Percentiles rank a stretch among this genome's conserved stretches.
Evolutionary conservation across 768 basidiomycete species (phyloP).

Genomic region (Hypholoma fasciculare): DNA sequence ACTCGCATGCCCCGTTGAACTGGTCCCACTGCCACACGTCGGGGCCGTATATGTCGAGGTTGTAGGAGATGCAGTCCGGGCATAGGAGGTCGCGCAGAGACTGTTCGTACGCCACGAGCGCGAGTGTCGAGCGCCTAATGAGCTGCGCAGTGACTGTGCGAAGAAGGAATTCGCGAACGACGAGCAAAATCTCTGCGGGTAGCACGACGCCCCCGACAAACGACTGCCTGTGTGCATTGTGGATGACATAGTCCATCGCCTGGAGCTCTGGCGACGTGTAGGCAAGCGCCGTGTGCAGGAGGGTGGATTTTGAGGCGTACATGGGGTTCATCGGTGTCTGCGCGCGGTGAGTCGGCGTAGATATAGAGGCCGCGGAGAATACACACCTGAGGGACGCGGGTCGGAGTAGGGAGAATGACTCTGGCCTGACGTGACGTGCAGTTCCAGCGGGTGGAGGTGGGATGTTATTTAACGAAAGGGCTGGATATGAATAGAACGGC

Average conservation of each 20-base stretch:
- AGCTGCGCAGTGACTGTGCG: slow-evolving; percentile 41
- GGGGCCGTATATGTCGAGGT: slow-evolving; percentile 53
- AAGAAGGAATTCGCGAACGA: slow-evolving; percentile 50
- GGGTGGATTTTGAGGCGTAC: slow-evolving; percentile 39
- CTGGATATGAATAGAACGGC: slow-evolving; percentile 10
- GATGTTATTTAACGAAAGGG: slow-evolving; percentile 13
- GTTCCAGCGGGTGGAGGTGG: slow-evolving; percentile 27
- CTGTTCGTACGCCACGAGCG: slow-evolving; percentile 41
- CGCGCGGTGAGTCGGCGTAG: background rate
- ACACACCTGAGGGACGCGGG: slow-evolving; percentile 17
- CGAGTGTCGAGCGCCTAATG: slow-evolving; percentile 39
- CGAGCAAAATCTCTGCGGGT: slow-evolving; percentile 53
- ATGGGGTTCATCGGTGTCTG: slow-evolving; percentile 20
- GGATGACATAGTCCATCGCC: slow-evolving; percentile 41
- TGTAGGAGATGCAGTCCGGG: slow-evolving; percentile 49
- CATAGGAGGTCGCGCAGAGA: slow-evolving; percentile 44
- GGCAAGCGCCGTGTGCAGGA: slow-evolving; percentile 56
- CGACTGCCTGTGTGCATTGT: slow-evolving; percentile 7
- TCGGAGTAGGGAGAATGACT: slow-evolving; percentile 6
- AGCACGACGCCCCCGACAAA: slow-evolving; percentile 24
- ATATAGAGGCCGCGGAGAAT: slow-evolving; percentile 17
- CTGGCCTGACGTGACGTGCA: slow-evolving; percentile 38
- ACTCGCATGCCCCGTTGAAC: slow-evolving; percentile 50
- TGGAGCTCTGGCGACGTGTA: slow-evolving; percentile 44
- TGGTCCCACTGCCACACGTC: slow-evolving; percentile 57